Evolutionary conservation across 2,329 filamentous ascomycete genomes (phyloP), one percentile per base, ranked within the genome.

Genomic region (Botrytis tulipae): DNA sequence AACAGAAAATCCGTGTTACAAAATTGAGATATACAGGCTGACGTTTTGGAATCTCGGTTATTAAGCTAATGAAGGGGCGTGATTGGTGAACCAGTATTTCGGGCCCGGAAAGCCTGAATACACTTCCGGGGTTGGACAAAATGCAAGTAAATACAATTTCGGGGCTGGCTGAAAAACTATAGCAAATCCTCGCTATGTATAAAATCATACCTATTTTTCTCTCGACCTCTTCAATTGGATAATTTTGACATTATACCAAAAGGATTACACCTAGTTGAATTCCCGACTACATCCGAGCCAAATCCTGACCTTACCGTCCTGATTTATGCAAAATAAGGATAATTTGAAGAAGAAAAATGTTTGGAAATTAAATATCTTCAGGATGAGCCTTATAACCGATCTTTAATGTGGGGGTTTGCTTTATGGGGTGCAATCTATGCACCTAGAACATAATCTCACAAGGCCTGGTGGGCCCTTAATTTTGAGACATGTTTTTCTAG

Each of bases 31-130:
- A 14, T 42, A 29, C 16, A 16, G 54, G 42, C 57, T 46, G 54
- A 71, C 42, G 25, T 71, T 71, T 46, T 20, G 29, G 12, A 70
- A 70, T 70, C 46, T 71, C 57, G 69, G 68, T 37, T 70, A 70
- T 62, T 37, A 46, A 62, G 40, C 18, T n/a, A 18, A 62, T 71
- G 54, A 71, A 71, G 69, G 57, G 69, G 44, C 46, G 37, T 51
- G 22, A 51, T 71, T 71, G 69, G 69, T 44, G 69, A 68, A 51
- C 69, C 69, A 37, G 35, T 63, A 32, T 29, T 48, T 46, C 42
- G 69, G 69, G 69, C 29, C 57, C 42, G 69, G 57, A 51, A 37
- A 35, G 14, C 25, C 57, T 40, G 42, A 63, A 63, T 40, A 35
- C 44, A 63, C 46, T 68, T 54, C 65, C 69, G 51, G 69, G 25